Evolutionary conservation across 208 protist genomes (phyloP).

Genomic region (Phytomonas francai): DNA sequence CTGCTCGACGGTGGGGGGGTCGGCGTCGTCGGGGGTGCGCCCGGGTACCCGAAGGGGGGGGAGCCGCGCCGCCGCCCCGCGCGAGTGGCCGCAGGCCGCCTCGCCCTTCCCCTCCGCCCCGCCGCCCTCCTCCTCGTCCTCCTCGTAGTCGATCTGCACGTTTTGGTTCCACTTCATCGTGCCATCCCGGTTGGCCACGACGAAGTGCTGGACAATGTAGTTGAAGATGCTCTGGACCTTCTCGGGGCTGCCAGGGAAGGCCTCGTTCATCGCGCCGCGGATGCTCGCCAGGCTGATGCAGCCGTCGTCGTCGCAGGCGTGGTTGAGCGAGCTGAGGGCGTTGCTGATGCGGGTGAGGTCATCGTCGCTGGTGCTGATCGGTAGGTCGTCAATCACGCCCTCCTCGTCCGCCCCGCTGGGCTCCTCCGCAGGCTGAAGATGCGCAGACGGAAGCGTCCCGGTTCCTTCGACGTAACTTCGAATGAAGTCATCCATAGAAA

Average conservation of each 20-base stretch:
- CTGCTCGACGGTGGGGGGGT: background rate
- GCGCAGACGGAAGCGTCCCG: slow-evolving; percentile 2
- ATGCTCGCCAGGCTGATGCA: slow-evolving; percentile 32
- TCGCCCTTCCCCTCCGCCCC: background rate
- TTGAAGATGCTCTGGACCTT: slow-evolving; percentile 41
- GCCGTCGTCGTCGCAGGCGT: slow-evolving; percentile 22
- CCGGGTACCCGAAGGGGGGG: background rate
- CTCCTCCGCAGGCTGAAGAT: background rate
- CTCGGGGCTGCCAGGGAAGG: slow-evolving; percentile 25
- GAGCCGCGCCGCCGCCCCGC: background rate
- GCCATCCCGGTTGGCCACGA: slow-evolving; percentile 10
- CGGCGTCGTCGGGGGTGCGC: background rate
- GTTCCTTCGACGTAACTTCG: slow-evolving; percentile 46
- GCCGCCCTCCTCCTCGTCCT: slow-evolving; percentile 7
- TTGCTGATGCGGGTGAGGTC: slow-evolving; percentile 39
- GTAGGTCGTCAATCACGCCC: background rate
- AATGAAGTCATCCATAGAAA: slow-evolving; percentile 66
- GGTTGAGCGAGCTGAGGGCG: slow-evolving; percentile 31
- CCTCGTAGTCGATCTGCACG: slow-evolving; percentile 16
- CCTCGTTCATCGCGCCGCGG: slow-evolving; percentile 19
- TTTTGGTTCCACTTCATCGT: slow-evolving; percentile 16
- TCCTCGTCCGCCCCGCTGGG: slow-evolving; percentile 3
- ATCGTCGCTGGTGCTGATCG: slow-evolving; percentile 22
- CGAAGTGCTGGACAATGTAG: slow-evolving; percentile 29
- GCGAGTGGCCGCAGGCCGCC: background rate